A percentile compares a stretch with the other conserved stretches of the same genome.
Evolutionary conservation across 1,139 yeast species (phyloP).

Genomic region (Saccharomyces hybrid): DNA sequence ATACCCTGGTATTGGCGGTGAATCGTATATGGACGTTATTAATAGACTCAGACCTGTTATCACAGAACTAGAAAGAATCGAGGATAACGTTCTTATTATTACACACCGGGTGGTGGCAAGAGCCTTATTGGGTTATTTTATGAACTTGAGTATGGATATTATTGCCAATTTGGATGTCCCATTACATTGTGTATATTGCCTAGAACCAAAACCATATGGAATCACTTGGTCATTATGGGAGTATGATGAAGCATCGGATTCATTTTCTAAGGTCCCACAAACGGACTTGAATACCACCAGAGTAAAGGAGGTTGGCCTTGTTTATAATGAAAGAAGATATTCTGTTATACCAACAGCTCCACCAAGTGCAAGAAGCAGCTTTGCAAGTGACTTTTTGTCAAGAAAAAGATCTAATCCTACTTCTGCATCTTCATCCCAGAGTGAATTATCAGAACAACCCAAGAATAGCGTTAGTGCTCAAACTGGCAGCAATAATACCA

Average conservation of each 20-base stretch:
- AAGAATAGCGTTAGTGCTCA: background rate
- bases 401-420: conserved; percentile 14
- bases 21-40: conserved; percentile 86
- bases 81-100: conserved; percentile 74
- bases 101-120: conserved; percentile 91
- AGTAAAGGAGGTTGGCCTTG: conserved; percentile 58
- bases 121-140: conserved; percentile 77
- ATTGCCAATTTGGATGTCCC: conserved; percentile 92
- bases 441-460: background rate
- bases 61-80: conserved; percentile 86
- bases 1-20: conserved; percentile 98
- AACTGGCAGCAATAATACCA: background rate
- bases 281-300: conserved; percentile 45
- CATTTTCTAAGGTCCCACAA: conserved; percentile 70
- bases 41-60: conserved; percentile 84
- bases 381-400: conserved; percentile 17
- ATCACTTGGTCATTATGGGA: conserved; percentile 88
- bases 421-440: conserved; percentile 7
- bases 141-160: conserved; percentile 74
- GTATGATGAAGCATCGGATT: conserved; percentile 69
- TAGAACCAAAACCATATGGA: conserved; percentile 92
- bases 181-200: conserved; percentile 76
- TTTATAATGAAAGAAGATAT: conserved; percentile 57
- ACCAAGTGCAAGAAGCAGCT: conserved; percentile 20
- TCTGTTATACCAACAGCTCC: conserved; percentile 74